Percentiles rank a stretch among this genome's conserved stretches.
phyloP scores from a whole-genome alignment of 495 filamentous ascomycete species.

The Neurospora sp. region DNA sequence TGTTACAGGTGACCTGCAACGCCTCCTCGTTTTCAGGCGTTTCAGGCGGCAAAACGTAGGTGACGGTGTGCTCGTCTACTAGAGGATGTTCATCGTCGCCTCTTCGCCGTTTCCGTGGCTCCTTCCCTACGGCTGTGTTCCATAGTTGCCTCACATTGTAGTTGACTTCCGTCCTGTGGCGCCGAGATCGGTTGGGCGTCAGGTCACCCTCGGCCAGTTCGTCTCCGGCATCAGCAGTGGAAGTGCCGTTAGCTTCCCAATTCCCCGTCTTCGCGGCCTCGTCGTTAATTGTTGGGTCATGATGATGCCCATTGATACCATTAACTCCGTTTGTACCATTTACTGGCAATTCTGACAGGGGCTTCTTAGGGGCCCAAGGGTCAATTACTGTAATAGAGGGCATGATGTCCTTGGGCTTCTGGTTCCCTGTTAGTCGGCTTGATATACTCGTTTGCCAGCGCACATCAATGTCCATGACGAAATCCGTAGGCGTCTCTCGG shows the following conservation, averaged over 20 bases:
- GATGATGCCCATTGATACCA: slow-evolving; percentile 12
- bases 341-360: slow-evolving; percentile 17
- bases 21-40: background rate
- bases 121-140: slow-evolving; percentile 36
- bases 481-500: slow-evolving; percentile 21
- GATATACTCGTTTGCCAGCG: slow-evolving; percentile 31
- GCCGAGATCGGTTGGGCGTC: slow-evolving; percentile 30
- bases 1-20: slow-evolving; percentile 25
- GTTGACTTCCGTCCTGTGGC: slow-evolving; percentile 32
- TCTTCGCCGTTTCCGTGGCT: slow-evolving; percentile 31
- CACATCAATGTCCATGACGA: slow-evolving; percentile 36
- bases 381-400: slow-evolving; percentile 21
- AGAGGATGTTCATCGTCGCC: slow-evolving; percentile 18
- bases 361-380: slow-evolving; percentile 16
- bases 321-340: slow-evolving; percentile 16
- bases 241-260: slow-evolving; percentile 4
- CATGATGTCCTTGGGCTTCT: slow-evolving; percentile 18
- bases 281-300: slow-evolving; percentile 3
- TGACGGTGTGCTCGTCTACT: slow-evolving; percentile 25
- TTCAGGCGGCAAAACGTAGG: slow-evolving; percentile 34
- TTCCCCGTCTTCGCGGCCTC: slow-evolving; percentile 21
- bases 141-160: slow-evolving; percentile 43
- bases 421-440: slow-evolving; percentile 8
- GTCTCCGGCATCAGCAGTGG: background rate
- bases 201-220: slow-evolving; percentile 8